Evolutionary conservation across 176 grass and related monocot genomes (phyloP), one percentile per base, ranked within the genome.

Genomic region (Zea luxurians): DNA sequence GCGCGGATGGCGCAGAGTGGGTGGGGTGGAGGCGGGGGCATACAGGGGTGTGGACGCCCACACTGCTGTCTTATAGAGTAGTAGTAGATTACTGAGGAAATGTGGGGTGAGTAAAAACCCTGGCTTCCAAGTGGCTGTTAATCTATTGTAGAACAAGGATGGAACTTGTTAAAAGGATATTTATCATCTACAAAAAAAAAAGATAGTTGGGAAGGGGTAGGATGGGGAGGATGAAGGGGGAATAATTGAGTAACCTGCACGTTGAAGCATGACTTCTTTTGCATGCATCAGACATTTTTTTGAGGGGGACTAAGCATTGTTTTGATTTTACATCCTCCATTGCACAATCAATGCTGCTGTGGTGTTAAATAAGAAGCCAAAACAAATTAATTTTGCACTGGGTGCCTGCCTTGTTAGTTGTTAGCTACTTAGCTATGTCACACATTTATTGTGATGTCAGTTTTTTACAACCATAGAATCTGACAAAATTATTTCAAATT

Each of bases 311-410:
- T 58, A 49, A 61, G 12, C 12, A 77, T 48, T 53, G 4, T 37
- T 73, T 79, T 58, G 7, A 79, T 35, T 79, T 77, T 64, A 36
- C 37, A 45, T 77, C 52, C 2, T 84, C 57, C 15, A 41, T 13
- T 63, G 36, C 18, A 35, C 70, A 53, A 52, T 13, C 5, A 53
- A 13, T 62, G 20, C 45, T 71, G 37, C 4, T 50, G 66, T 60
- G 6, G 45, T 13, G 61, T 64, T 41, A 43, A 61, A 70, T 13
- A 70, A 49, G 48, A 41, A 52, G 13, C 15, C 4, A 78, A 68
- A 54, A 72, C 4, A 6, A 42, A 53, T 62, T 34, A 78, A 11
- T 65, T 78, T 48, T 84, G 57, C 43, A 11, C 57, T 48, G 1
- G 37, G 45, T 48, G 37, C 59, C 48, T 85, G 3, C 41, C 37